Conservation (phyloP, 2,329 filamentous ascomycete genomes). For the Cytospora leucostoma region DNA sequence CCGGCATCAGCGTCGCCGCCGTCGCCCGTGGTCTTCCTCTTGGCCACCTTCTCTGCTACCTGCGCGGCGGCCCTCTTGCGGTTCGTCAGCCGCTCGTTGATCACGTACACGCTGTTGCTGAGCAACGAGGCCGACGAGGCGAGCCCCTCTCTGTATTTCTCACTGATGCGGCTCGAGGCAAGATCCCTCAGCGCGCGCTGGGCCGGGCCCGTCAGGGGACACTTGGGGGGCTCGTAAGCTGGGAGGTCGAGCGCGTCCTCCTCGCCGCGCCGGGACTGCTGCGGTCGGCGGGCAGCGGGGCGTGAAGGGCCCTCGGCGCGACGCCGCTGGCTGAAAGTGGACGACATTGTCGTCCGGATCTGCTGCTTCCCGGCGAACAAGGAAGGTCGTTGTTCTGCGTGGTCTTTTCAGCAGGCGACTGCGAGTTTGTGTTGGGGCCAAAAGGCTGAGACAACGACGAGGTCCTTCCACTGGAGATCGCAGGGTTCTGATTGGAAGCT, state of each 20-base stretch:
- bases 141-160: slow-evolving; percentile 49
- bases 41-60: slow-evolving; percentile 31
- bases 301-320: slow-evolving; percentile 9
- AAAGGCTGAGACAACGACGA: background rate
- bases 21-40: slow-evolving; percentile 16
- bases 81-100: slow-evolving; percentile 48
- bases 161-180: slow-evolving; percentile 43
- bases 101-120: slow-evolving; percentile 46
- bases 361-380: too few species aligned
- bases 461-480: background rate
- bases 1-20: slow-evolving; percentile 7
- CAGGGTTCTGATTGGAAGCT: background rate
- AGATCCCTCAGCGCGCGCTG: slow-evolving; percentile 47
- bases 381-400: background rate
- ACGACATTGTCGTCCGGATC: background rate
- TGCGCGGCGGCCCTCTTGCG: slow-evolving; percentile 41
- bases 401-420: background rate
- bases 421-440: background rate
- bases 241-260: slow-evolving; percentile 42
- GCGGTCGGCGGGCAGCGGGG: slow-evolving; percentile 31
- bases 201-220: slow-evolving; percentile 45
- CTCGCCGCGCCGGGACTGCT: slow-evolving; percentile 3
- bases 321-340: slow-evolving; percentile 6
- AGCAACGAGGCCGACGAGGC: slow-evolving; percentile 47
- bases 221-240: slow-evolving; percentile 51